Evolutionary conservation across 306 rosid species (phyloP).

Genomic region (barrel medic (Medicago truncatula)): DNA sequence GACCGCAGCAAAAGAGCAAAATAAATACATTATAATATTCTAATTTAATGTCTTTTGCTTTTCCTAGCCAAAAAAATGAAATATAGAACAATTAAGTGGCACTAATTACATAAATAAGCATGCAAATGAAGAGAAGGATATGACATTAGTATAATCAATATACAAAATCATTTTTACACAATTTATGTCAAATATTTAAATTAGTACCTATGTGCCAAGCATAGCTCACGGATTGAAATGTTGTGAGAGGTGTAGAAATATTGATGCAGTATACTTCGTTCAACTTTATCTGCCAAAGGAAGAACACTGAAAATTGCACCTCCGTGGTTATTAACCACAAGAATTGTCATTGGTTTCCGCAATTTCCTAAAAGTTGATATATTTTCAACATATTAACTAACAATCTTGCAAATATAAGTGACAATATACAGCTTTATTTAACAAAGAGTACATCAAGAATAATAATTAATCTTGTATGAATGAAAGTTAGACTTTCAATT

Average conservation of each 20-base stretch:
- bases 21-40: slow-evolving; percentile 2
- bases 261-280: slow-evolving; percentile 60
- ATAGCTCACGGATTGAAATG: slow-evolving; percentile 66
- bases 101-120: not conserved
- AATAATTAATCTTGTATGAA: not conserved
- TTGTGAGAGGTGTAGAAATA: slow-evolving; percentile 86
- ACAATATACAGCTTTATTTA: slow-evolving; percentile 1
- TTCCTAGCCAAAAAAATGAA: slow-evolving; percentile 25
- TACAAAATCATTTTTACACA: slow-evolving; percentile 20
- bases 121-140: slow-evolving; percentile 19
- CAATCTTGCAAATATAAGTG: slow-evolving; percentile 14
- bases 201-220: slow-evolving; percentile 87
- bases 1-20: slow-evolving; percentile 1
- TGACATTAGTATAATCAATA: not conserved
- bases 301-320: slow-evolving; percentile 95
- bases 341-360: slow-evolving; percentile 88
- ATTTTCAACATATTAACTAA: slow-evolving; percentile 33
- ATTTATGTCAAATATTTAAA: slow-evolving; percentile 27
- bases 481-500: not conserved
- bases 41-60: not conserved
- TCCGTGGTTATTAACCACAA: slow-evolving; percentile 88
- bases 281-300: slow-evolving; percentile 75
- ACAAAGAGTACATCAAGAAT: slow-evolving; percentile 22
- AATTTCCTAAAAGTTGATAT: slow-evolving; percentile 57
- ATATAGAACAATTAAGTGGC: not conserved